Conservation (phyloP, 2,329 filamentous ascomycete species). For the Aspergillus sojae region DNA sequence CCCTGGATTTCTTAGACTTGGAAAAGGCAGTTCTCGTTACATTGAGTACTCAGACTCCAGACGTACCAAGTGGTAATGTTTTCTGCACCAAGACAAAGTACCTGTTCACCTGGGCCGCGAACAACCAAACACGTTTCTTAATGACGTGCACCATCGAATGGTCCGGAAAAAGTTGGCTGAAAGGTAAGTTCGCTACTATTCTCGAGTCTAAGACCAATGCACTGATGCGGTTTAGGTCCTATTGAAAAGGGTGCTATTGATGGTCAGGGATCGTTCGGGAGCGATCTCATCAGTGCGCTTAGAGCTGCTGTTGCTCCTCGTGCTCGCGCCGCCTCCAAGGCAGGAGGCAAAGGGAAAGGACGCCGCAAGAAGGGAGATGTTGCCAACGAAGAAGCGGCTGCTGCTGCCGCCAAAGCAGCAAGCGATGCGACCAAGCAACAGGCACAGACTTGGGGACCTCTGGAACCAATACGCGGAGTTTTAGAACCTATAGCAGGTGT, state of each 20-base stretch:
- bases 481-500: slow-evolving; percentile 72
- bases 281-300: slow-evolving; percentile 74
- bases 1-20: slow-evolving; percentile 79
- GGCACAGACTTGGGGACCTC: slow-evolving; percentile 69
- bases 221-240: slow-evolving; percentile 63
- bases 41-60: slow-evolving; percentile 83
- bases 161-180: slow-evolving; percentile 97
- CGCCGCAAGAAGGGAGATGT: slow-evolving; percentile 61
- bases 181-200: slow-evolving; percentile 61
- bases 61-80: slow-evolving; percentile 90
- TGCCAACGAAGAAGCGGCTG: slow-evolving; percentile 38
- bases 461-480: slow-evolving; percentile 75
- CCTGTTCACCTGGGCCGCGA: slow-evolving; percentile 88
- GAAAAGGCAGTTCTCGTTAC: slow-evolving; percentile 85
- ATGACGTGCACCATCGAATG: slow-evolving; percentile 93
- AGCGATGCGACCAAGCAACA: slow-evolving; percentile 42
- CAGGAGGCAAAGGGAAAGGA: slow-evolving; percentile 58
- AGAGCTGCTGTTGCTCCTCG: slow-evolving; percentile 72
- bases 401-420: slow-evolving; percentile 49
- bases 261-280: slow-evolving; percentile 81
- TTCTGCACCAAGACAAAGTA: slow-evolving; percentile 94
- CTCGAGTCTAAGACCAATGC: not conserved
- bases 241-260: slow-evolving; percentile 96
- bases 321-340: slow-evolving; percentile 54
- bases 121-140: slow-evolving; percentile 80